Base-by-base conservation (phyloP, 176 grass and related monocot species). In the Carex cristatella region DNA sequence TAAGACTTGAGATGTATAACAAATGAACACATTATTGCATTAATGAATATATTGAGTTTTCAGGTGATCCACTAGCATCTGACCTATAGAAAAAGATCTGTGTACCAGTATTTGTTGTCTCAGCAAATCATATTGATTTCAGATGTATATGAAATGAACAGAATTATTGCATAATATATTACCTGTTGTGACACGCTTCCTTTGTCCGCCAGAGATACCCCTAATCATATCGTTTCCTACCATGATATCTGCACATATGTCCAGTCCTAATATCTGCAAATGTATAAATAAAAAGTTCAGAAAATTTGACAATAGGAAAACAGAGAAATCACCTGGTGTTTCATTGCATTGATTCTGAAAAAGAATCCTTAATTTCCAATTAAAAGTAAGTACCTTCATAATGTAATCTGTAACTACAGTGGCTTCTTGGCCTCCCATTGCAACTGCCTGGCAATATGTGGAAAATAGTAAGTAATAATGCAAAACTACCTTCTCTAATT, bases 121-220 rank as follows among this genome's bases (percentile, higher is more conserved):
- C 11, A 78, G 72, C 12, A 27, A 12, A 79, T 27, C 1, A 79
- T 56, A 2, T 57, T 32, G 38, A 16, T 49, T 57, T 27, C 30
- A 57, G 51, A 32, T 80, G 49, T 57, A 38, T 61, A 60, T 61
- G 19, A 81, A 48, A 63, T 63, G 55, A 59, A 62, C 16, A 3
- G 38, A 23, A 33, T 31, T 7, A 46, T 16, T 62, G 78, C 42
- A 7, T 16, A 40, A 58, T 1, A 8, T 70, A 28, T 7, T 56
- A 97, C 94, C 95, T 40, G 95, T 98, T 15, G 95, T 98, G 32
- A 98, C 91, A 54, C 95, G 91, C 79, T 98, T 98, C 61, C 79
- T 76, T 76, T 98, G 92, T 59, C 95, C 95, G 69, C 95, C 95
- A 19, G 95, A 98, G 55, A 98, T 91, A 14, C 95, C 95, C 85